Evolutionary conservation across 2,329 filamentous ascomycete species (phyloP).

Genomic region (Penicillium sp.): DNA sequence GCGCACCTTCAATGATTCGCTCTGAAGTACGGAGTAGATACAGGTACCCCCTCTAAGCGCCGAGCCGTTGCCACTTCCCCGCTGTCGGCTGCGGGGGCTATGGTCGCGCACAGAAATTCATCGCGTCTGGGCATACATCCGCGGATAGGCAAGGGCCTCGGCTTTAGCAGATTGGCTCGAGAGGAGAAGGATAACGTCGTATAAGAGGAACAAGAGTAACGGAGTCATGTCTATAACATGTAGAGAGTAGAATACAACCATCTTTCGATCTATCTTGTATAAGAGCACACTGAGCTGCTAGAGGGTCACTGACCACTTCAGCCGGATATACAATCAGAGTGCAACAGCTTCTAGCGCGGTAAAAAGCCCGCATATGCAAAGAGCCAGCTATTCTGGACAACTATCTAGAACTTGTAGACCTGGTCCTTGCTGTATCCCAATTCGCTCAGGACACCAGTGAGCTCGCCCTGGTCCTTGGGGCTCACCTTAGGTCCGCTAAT

Average conservation of each 20-base stretch:
- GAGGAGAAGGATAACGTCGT: neutral
- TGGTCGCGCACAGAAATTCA: neutral
- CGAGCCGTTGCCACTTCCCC: neutral
- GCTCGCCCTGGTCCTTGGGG: constrained; percentile 92
- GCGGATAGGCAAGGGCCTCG: neutral
- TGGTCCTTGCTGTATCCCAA: constrained; percentile 85
- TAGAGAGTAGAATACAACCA: constrained; percentile 6
- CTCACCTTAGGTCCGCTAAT: constrained; percentile 88
- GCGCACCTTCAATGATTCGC: neutral
- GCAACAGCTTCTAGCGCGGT: constrained; percentile 1
- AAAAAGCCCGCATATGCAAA: neutral
- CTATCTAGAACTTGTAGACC: constrained; percentile 86
- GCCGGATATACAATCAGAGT: constrained; percentile 1
- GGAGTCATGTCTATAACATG: neutral
- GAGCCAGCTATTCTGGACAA: neutral
- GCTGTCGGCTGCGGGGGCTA: no score
- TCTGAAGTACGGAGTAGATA: neutral
- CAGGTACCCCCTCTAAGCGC: neutral
- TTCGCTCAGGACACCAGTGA: constrained; percentile 80
- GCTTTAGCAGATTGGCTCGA: neutral
- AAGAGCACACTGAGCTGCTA: neutral
- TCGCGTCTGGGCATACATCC: neutral
- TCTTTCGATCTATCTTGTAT: constrained; percentile 10
- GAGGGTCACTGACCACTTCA: neutral
- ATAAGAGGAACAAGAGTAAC: neutral